phyloP scores from a whole-genome alignment of 257 asterid species.

The Jacaranda mimosifolia region DNA sequence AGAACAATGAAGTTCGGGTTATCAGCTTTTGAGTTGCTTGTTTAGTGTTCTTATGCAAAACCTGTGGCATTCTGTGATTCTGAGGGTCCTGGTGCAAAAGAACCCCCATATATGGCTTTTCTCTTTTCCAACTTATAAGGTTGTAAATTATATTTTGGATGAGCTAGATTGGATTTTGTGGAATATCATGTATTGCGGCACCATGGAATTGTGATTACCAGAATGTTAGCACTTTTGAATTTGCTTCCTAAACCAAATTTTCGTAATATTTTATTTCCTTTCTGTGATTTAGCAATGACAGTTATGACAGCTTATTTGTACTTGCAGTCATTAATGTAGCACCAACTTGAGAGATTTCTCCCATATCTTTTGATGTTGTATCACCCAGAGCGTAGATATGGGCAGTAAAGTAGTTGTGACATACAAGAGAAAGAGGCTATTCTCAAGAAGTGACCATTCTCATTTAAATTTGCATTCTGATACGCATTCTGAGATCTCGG shows the following conservation, averaged over 20 bases:
- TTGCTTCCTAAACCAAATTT: neutral
- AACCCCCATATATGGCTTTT: neutral
- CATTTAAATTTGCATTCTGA: conserved; percentile 36
- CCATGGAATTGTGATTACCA: neutral
- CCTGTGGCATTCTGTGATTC: conserved; percentile 3
- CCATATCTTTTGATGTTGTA: neutral
- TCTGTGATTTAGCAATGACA: neutral
- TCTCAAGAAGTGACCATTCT: conserved; percentile 43
- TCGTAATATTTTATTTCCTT: neutral
- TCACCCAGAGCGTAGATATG: conserved; percentile 43
- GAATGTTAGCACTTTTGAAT: neutral
- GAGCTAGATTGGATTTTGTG: neutral
- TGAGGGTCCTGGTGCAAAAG: neutral
- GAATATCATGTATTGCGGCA: neutral
- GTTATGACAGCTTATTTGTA: neutral
- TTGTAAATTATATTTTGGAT: neutral
- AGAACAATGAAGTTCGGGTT: neutral
- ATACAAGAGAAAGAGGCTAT: conserved; percentile 68
- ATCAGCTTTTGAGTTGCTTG: conserved; percentile 1
- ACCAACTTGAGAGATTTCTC: neutral
- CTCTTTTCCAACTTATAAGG: neutral
- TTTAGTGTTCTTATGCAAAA: neutral
- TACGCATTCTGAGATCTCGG: conserved; percentile 30
- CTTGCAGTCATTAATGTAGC: conserved; percentile 36
- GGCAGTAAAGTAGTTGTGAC: conserved; percentile 64